Conservation (phyloP, 139 green algal species). For the Zygnema circumcarinatum region DNA sequence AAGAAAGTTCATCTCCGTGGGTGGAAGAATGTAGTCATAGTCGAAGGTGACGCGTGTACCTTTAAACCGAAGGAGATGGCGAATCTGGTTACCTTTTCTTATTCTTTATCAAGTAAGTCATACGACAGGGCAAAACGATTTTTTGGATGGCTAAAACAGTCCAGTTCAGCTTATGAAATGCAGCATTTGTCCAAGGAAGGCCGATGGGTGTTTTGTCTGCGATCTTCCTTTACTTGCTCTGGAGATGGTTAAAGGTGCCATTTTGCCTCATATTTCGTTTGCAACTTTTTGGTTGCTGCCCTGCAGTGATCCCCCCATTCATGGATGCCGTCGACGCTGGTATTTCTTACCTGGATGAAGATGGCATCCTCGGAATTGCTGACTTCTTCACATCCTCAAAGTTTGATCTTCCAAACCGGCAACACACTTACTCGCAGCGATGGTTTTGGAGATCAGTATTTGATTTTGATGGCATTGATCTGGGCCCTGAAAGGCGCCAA, state of each 20-base stretch:
- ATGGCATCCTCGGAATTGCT: constrained; percentile 87
- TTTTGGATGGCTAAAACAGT: no score
- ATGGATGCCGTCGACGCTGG: constrained; percentile 89
- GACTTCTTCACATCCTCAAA: constrained; percentile 93
- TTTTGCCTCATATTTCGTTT: no score
- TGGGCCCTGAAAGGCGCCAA: constrained; percentile 88
- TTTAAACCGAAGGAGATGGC: constrained; percentile 76
- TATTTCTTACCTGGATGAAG: constrained; percentile 77
- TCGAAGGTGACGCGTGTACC: constrained; percentile 91
- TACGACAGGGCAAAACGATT: no score
- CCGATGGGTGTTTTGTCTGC: no score
- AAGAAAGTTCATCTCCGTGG: constrained; percentile 79
- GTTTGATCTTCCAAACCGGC: constrained; percentile 91
- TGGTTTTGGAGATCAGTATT: constrained; percentile 92
- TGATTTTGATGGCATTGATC: constrained; percentile 91
- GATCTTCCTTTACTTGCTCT: no score
- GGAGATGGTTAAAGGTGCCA: no score
- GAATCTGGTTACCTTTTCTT: constrained; percentile 94
- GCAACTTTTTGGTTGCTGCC: neutral
- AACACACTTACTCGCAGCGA: constrained; percentile 82
- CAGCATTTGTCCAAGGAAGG: no score
- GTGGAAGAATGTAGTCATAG: constrained; percentile 93
- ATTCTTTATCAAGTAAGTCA: constrained; percentile 82
- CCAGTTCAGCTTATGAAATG: no score
- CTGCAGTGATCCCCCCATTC: constrained; percentile 93